Percentiles rank a stretch among this genome's conserved stretches.
Evolutionary conservation across 768 basidiomycete genomes (phyloP).

Genomic region (Podaxis sp.): DNA sequence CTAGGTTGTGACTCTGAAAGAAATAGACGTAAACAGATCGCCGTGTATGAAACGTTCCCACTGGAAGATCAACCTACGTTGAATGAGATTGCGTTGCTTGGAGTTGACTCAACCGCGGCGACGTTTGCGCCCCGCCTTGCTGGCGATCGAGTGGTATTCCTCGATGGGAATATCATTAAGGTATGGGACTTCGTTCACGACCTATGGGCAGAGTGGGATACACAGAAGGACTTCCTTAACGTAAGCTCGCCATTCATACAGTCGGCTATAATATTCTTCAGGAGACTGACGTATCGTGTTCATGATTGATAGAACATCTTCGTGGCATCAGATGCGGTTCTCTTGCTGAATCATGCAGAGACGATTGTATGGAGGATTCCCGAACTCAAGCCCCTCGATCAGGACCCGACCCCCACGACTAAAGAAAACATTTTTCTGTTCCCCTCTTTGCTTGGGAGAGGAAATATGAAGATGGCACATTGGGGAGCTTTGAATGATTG

Average conservation of each 20-base stretch:
- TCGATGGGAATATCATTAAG: neutral
- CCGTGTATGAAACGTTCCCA: neutral
- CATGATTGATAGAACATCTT: constrained; percentile 1
- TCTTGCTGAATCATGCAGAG: constrained; percentile 4
- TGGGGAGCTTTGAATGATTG: constrained; percentile 5
- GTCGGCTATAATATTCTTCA: neutral
- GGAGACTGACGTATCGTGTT: neutral
- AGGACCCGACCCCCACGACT: neutral
- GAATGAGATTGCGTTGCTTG: neutral
- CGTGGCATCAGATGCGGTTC: neutral
- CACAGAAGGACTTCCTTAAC: constrained; percentile 1
- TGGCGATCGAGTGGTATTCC: constrained; percentile 6
- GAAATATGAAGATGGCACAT: neutral
- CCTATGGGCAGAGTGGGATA: constrained; percentile 7
- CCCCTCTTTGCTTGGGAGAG: neutral
- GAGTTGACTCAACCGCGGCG: neutral
- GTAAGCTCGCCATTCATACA: neutral
- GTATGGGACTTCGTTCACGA: constrained; percentile 10
- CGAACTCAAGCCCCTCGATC: constrained; percentile 1
- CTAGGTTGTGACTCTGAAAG: neutral
- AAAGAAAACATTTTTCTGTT: neutral
- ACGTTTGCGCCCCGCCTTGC: neutral
- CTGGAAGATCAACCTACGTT: neutral
- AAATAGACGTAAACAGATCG: constrained; percentile 6
- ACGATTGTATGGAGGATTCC: constrained; percentile 10